A percentile compares a stretch with the other conserved stretches of the same genome.
Evolutionary conservation across 2,329 filamentous ascomycete genomes (phyloP).

Genomic region (Aspergillus piperis): DNA sequence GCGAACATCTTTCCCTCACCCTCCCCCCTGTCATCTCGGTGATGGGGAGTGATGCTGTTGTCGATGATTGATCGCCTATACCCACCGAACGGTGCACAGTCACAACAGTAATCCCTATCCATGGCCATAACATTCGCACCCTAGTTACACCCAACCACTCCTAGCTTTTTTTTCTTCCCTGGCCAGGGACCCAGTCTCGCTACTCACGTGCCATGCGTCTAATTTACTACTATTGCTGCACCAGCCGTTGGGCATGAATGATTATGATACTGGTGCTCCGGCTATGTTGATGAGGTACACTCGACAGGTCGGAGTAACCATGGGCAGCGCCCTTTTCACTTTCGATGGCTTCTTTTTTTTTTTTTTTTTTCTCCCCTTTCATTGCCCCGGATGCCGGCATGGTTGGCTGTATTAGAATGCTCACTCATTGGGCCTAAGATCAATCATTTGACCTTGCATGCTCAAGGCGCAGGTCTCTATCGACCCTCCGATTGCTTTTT

Average conservation of each 20-base stretch:
- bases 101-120: constrained; percentile 10
- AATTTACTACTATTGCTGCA: constrained; percentile 26
- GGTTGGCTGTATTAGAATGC: not conserved
- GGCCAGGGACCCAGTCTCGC: constrained; percentile 24
- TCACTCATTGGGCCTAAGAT: not conserved
- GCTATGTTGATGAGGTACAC: constrained; percentile 2
- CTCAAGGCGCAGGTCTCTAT: not conserved
- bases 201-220: constrained; percentile 25
- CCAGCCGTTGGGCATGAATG: constrained; percentile 34
- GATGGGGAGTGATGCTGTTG: not conserved
- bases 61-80: constrained; percentile 1
- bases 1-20: constrained; percentile 3
- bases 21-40: not conserved
- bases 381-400: not conserved
- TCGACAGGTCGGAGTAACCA: constrained; percentile 6
- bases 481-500: not conserved
- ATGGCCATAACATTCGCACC: not conserved
- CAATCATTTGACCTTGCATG: constrained; percentile 6
- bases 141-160: constrained; percentile 1
- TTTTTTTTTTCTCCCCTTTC: not conserved
- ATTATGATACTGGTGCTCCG: constrained; percentile 11
- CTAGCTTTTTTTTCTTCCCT: constrained; percentile 12
- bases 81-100: constrained; percentile 1
- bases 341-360: not conserved
- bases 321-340: not conserved